Evolutionary conservation across 2,329 filamentous ascomycete species (phyloP).

Genomic region (Plenodomus biglobosus): DNA sequence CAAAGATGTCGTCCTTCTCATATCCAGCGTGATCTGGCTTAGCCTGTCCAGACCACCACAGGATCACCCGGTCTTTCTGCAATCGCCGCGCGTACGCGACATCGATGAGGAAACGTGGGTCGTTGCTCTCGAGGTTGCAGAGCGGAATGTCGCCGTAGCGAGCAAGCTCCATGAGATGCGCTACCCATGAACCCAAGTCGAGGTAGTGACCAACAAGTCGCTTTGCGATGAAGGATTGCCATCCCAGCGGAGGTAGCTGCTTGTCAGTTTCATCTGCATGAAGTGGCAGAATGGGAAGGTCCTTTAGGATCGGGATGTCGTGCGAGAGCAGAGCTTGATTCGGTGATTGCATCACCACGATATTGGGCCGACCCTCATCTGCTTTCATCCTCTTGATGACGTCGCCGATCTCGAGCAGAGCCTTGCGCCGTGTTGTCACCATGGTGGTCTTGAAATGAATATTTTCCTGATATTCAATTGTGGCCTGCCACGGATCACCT

Average conservation of each 20-base stretch:
- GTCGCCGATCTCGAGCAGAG: conserved; percentile 84
- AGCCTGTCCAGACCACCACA: conserved; percentile 93
- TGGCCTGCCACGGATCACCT: conserved; percentile 73
- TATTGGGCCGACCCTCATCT: conserved; percentile 75
- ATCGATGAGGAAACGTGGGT: conserved; percentile 93
- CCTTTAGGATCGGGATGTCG: conserved; percentile 79
- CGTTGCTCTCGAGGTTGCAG: conserved; percentile 92
- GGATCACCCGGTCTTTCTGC: conserved; percentile 85
- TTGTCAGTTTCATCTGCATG: conserved; percentile 82
- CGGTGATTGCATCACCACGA: conserved; percentile 89
- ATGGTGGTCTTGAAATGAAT: conserved; percentile 84
- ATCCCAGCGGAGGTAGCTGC: conserved; percentile 85
- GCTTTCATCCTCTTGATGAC: conserved; percentile 86
- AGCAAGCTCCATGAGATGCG: conserved; percentile 83
- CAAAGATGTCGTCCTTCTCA: conserved; percentile 86
- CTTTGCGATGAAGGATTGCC: conserved; percentile 87
- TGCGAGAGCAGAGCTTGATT: conserved; percentile 79
- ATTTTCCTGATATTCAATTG: conserved; percentile 83
- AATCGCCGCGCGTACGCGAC: conserved; percentile 89
- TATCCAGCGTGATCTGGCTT: conserved; percentile 94
- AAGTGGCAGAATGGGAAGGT: conserved; percentile 80
- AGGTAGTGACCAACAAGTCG: conserved; percentile 87
- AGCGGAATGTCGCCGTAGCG: conserved; percentile 92
- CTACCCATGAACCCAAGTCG: conserved; percentile 87
- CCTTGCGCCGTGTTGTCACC: conserved; percentile 86